Conservation (phyloP, 495 filamentous ascomycete genomes). For the Penicillium simplicissimum region DNA sequence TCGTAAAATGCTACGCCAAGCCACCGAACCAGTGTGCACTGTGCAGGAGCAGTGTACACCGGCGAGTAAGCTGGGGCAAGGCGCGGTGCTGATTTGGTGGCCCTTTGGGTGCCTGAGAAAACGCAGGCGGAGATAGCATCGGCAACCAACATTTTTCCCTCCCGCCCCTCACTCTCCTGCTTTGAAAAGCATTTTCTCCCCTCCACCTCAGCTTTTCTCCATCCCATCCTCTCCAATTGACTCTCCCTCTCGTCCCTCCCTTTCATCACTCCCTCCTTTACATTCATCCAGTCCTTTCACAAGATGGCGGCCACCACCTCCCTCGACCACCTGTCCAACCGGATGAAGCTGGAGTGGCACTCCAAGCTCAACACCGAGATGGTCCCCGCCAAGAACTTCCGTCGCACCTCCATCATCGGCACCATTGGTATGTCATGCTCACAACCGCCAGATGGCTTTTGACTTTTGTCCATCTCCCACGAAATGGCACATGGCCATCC, state of each 20-base stretch:
- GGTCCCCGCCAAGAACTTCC: constrained; percentile 79
- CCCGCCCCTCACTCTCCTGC: constrained; percentile 26
- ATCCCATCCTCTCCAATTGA: constrained; percentile 17
- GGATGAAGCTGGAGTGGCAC: constrained; percentile 90
- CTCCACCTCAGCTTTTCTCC: constrained; percentile 23
- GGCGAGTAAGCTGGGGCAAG: constrained; percentile 15
- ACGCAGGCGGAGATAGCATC: constrained; percentile 29
- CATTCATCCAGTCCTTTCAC: constrained; percentile 29
- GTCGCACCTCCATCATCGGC: constrained; percentile 96
- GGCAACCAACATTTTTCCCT: constrained; percentile 47
- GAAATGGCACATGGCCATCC: neutral
- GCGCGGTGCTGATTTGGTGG: neutral
- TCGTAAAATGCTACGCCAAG: neutral
- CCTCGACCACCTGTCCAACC: constrained; percentile 78
- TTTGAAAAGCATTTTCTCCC: constrained; percentile 28
- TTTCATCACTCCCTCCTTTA: constrained; percentile 16
- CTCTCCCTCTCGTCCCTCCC: constrained; percentile 29
- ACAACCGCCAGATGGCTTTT: neutral
- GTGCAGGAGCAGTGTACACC: constrained; percentile 12
- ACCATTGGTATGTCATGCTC: constrained; percentile 73
- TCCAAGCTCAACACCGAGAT: constrained; percentile 77
- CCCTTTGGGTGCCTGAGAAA: constrained; percentile 5
- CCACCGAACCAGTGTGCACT: neutral
- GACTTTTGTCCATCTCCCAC: neutral
- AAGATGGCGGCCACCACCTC: constrained; percentile 56